Conservation (phyloP, 2,329 filamentous ascomycete species). For the Aspergillus sp. region DNA sequence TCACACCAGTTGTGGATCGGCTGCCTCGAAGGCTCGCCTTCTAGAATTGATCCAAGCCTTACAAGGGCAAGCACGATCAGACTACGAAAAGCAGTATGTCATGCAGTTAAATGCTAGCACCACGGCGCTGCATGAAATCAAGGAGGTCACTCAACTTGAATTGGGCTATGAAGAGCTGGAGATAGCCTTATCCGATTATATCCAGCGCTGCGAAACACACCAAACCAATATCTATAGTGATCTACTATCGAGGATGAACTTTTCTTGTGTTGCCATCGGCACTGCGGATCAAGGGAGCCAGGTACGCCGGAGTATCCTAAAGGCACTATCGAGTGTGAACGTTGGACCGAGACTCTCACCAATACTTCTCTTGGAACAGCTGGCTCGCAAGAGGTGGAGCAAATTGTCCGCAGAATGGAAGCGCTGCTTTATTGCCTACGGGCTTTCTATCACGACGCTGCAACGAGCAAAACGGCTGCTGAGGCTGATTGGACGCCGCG, state of each 20-base stretch:
- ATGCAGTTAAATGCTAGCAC: slow-evolving; percentile 14
- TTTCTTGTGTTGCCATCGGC: neutral
- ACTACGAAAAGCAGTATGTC: slow-evolving; percentile 18
- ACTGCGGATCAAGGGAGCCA: neutral
- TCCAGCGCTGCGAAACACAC: slow-evolving; percentile 4
- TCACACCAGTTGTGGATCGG: neutral
- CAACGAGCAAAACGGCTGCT: slow-evolving; percentile 32
- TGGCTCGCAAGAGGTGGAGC: slow-evolving; percentile 19
- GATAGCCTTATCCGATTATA: neutral
- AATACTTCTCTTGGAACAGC: slow-evolving; percentile 23
- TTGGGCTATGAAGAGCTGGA: neutral
- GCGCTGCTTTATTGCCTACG: slow-evolving; percentile 23
- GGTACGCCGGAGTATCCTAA: neutral
- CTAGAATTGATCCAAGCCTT: slow-evolving; percentile 6
- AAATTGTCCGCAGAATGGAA: slow-evolving; percentile 19
- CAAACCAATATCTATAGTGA: neutral
- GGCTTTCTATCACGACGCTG: slow-evolving; percentile 25
- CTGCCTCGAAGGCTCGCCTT: neutral
- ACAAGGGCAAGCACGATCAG: slow-evolving; percentile 11
- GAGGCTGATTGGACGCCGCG: slow-evolving; percentile 7
- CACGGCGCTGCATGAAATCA: slow-evolving; percentile 9
- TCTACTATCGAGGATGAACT: slow-evolving; percentile 9
- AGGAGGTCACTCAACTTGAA: neutral
- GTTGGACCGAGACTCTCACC: slow-evolving; percentile 23
- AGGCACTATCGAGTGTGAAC: slow-evolving; percentile 1